phyloP scores from a whole-genome alignment of 208 protist species.

The Leishmania arabica region DNA sequence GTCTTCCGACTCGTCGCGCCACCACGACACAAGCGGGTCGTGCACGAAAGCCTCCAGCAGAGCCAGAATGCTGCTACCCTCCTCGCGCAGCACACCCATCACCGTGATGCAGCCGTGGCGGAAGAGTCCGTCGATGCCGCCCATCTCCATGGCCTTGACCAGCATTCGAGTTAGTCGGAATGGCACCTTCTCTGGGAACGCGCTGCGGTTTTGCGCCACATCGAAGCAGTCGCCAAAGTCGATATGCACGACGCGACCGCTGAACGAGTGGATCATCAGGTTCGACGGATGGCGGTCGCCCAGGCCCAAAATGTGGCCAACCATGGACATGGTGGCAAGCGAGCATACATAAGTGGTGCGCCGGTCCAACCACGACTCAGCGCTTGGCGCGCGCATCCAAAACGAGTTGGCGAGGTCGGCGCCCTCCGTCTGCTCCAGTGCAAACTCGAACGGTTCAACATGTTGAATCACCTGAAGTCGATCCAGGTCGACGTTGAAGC shows the following conservation, averaged over 20 bases:
- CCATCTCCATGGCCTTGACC: conserved; percentile 99
- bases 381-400: conserved; percentile 97
- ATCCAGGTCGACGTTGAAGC: conserved; percentile 93
- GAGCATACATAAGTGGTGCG: conserved; percentile 99
- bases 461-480: conserved; percentile 98
- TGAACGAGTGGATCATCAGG: conserved; percentile 99
- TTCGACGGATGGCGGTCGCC: conserved; percentile 99
- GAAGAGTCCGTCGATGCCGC: conserved; percentile 99
- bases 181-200: conserved; percentile 99
- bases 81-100: conserved; percentile 97
- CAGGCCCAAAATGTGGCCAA: conserved; percentile 98
- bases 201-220: conserved; percentile 97
- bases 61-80: conserved; percentile 98
- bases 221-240: conserved; percentile 99
- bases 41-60: conserved; percentile 99
- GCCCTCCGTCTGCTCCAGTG: conserved; percentile 96
- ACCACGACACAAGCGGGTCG: conserved; percentile 99
- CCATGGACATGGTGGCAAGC: conserved; percentile 99
- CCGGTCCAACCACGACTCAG: conserved; percentile 98
- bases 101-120: conserved; percentile 97
- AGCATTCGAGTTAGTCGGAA: conserved; percentile 99
- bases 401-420: conserved; percentile 96
- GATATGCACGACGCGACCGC: conserved; percentile 99
- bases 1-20: conserved; percentile 73
- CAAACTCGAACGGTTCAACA: conserved; percentile 98